Evolutionary conservation across 495 filamentous ascomycete genomes (phyloP).

Genomic region (Penicillium chermesinum): DNA sequence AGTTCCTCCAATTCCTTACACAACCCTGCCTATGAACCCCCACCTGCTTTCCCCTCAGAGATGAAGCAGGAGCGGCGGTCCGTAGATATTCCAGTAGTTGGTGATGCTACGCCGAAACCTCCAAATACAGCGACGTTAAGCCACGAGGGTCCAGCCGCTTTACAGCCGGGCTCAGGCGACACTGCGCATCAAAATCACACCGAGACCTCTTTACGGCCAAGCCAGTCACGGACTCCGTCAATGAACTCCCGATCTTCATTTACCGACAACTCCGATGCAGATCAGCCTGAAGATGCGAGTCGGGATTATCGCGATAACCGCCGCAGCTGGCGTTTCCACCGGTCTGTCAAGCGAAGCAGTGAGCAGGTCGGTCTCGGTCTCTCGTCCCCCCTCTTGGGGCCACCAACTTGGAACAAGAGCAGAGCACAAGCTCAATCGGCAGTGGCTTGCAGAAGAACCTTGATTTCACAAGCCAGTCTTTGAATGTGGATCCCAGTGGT

Average conservation of each 20-base stretch:
- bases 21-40: constrained; percentile 26
- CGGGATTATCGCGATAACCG: constrained; percentile 61
- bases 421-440: constrained; percentile 64
- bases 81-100: constrained; percentile 16
- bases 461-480: constrained; percentile 38
- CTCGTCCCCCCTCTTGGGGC: constrained; percentile 50
- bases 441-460: constrained; percentile 46
- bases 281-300: constrained; percentile 56
- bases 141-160: constrained; percentile 17
- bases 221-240: constrained; percentile 62
- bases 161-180: constrained; percentile 16
- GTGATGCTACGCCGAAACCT: constrained; percentile 32
- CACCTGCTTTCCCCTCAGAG: constrained; percentile 14
- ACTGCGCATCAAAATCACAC: constrained; percentile 19
- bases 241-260: constrained; percentile 67
- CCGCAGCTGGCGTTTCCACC: constrained; percentile 65
- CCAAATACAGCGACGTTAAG: constrained; percentile 21
- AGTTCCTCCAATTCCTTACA: constrained; percentile 75
- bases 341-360: constrained; percentile 50
- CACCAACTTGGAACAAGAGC: constrained; percentile 58
- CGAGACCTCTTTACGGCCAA: constrained; percentile 55
- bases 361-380: constrained; percentile 42
- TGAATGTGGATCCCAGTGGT: constrained; percentile 34
- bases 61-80: constrained; percentile 12
- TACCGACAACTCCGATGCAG: constrained; percentile 71